These are phyloP conservation scores for Penicillium janthinellum DNA, from an alignment of 2,329 filamentous ascomycete species.

Conservation along the genomic window DNA sequence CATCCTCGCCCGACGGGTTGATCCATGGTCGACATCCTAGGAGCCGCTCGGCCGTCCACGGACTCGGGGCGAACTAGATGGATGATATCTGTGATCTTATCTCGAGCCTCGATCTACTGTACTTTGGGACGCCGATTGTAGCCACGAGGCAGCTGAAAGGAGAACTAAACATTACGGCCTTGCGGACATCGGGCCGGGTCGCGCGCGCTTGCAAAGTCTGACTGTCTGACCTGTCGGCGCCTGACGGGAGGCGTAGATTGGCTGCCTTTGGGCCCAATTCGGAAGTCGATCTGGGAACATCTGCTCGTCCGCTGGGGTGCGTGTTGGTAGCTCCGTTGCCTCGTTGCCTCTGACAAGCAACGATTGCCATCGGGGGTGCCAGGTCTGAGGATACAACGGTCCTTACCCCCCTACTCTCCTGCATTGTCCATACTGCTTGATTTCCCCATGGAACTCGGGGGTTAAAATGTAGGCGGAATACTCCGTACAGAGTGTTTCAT, in stretches of 20 bases:
- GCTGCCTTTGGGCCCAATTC: neutral
- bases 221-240: neutral
- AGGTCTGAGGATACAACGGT: neutral
- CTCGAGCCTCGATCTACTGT: neutral
- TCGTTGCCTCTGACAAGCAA: constrained; percentile 1
- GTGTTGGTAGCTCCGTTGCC: neutral
- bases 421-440: neutral
- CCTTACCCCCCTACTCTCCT: neutral
- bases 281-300: neutral
- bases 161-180: neutral
- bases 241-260: constrained; percentile 5
- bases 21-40: constrained; percentile 29
- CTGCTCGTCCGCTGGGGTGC: neutral
- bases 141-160: neutral
- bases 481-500: constrained; percentile 16
- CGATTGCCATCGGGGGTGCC: neutral
- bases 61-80: constrained; percentile 17
- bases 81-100: neutral
- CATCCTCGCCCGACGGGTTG: constrained; percentile 21
- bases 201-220: constrained; percentile 4
- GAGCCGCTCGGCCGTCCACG: constrained; percentile 23
- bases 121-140: neutral
- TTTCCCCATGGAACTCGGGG: neutral
- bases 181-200: neutral
- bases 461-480: neutral